Evolutionary conservation across 2,329 filamentous ascomycete genomes (phyloP), one percentile per base, ranked within the genome.

Genomic region (Diaporthe longicolla): DNA sequence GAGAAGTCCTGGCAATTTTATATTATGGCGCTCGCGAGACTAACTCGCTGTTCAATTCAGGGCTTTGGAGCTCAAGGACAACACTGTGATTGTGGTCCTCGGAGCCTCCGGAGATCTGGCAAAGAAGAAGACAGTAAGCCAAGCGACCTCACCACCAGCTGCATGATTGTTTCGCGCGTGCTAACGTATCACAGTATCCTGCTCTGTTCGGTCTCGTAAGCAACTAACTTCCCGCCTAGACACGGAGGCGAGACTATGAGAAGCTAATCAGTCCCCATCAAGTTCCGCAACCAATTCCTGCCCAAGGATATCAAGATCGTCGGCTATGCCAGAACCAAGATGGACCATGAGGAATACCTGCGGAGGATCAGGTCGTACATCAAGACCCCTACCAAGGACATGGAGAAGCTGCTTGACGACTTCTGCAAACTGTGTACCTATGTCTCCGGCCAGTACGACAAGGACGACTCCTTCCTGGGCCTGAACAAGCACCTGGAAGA

Each of bases 221-320:
- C 92, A 26, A 26, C 40, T 4, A 26, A 26, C 40, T 4, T 76
- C 73, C 77, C 72, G 69, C 37, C 48, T 19, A n/a, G 26, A 50
- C 29, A 15, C 32, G 63, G n/a, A 29, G 40, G 24, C 57, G 57
- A 54, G 73, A 66, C 15, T 5, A 37, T 40, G 35, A 63, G 59
- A 71, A 73, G 59, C 70, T 76, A 73, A 77, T n/a, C 68, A 40
- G 48, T n/a, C 43, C 77, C 75, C 69, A 21, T 70, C 77, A 82
- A 98, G 95, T 98, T 96, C 88, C 95, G 97, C 83, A 99, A 99
- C 89, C 96, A 98, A 86, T 99, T 98, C 88, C 94, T 99, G 69
- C 97, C 92, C 80, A 97, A 97, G 86, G 95, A 97, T 85, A 95
- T 98, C 86, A 94, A 92, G 85, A 98, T 99, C 83, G 92, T 99